Evolutionary conservation across 306 rosid species (phyloP).

Genomic region (Fragaria vesca): DNA sequence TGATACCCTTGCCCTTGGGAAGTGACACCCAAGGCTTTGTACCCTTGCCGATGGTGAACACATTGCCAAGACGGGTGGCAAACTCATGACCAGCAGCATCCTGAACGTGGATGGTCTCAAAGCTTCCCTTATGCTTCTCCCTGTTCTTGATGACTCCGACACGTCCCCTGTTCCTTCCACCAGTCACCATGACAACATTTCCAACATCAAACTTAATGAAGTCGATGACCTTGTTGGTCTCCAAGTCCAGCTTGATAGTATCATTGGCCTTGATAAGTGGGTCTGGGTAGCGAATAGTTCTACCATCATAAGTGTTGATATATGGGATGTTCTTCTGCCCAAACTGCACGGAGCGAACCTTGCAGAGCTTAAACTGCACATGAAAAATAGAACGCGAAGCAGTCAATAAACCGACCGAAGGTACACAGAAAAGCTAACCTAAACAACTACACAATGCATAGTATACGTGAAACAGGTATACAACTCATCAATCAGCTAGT

Average conservation of each 20-base stretch:
- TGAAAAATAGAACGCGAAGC: neutral
- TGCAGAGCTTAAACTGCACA: slow-evolving; percentile 84
- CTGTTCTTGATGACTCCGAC: slow-evolving; percentile 85
- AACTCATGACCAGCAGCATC: slow-evolving; percentile 81
- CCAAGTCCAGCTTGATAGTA: slow-evolving; percentile 74
- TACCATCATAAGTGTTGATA: slow-evolving; percentile 77
- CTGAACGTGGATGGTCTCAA: slow-evolving; percentile 78
- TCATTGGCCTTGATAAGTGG: slow-evolving; percentile 76
- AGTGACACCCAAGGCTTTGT: slow-evolving; percentile 77
- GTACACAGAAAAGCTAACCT: neutral
- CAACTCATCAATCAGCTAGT: neutral
- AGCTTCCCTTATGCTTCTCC: slow-evolving; percentile 83
- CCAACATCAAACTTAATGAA: slow-evolving; percentile 89
- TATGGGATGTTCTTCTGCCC: slow-evolving; percentile 82
- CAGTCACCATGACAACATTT: slow-evolving; percentile 81
- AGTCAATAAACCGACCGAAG: neutral
- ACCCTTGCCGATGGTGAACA: slow-evolving; percentile 79
- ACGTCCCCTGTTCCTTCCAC: slow-evolving; percentile 84
- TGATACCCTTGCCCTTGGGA: slow-evolving; percentile 93
- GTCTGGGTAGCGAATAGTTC: slow-evolving; percentile 90
- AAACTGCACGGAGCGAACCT: slow-evolving; percentile 78
- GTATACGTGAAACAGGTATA: neutral
- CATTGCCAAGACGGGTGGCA: slow-evolving; percentile 75
- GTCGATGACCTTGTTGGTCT: slow-evolving; percentile 64
- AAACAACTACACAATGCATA: neutral